phyloP scores from a whole-genome alignment of 371 early-diverging fungal genomes.

The Actinomucor elegans region DNA sequence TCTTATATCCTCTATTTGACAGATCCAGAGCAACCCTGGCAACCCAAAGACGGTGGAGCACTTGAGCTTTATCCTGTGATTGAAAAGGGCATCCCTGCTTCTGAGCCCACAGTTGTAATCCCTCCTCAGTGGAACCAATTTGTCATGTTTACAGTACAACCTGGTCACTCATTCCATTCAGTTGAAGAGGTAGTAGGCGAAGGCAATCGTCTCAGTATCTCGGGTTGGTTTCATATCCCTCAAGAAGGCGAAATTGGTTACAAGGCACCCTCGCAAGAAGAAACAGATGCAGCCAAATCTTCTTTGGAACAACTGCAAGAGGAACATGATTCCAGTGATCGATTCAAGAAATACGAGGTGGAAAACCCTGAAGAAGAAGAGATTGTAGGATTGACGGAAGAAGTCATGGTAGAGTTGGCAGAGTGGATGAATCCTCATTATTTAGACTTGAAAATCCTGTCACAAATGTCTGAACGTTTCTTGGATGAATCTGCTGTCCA shows the following conservation, averaged over 20 bases:
- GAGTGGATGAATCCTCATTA: slow-evolving; percentile 67
- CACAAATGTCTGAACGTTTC: slow-evolving; percentile 61
- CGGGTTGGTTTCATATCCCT: slow-evolving; percentile 79
- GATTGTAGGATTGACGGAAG: slow-evolving; percentile 38
- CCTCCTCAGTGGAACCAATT: slow-evolving; percentile 79
- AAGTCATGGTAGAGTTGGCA: slow-evolving; percentile 42
- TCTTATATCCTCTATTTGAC: slow-evolving; percentile 74
- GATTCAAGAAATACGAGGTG: slow-evolving; percentile 11
- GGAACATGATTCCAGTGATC: slow-evolving; percentile 3
- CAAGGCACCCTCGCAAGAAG: slow-evolving; percentile 26
- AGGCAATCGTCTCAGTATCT: slow-evolving; percentile 61
- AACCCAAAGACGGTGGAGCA: slow-evolving; percentile 64
- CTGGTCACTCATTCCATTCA: slow-evolving; percentile 79
- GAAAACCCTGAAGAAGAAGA: slow-evolving; percentile 26
- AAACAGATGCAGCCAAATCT: slow-evolving; percentile 31
- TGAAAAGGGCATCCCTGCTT: slow-evolving; percentile 60
- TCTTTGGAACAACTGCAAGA: slow-evolving; percentile 49
- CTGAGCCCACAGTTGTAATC: slow-evolving; percentile 56
- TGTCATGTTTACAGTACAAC: slow-evolving; percentile 75
- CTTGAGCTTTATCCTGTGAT: slow-evolving; percentile 75
- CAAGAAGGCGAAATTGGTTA: slow-evolving; percentile 65
- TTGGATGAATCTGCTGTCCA: slow-evolving; percentile 69
- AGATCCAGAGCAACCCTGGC: slow-evolving; percentile 62
- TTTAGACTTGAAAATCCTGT: slow-evolving; percentile 45
- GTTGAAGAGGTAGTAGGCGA: slow-evolving; percentile 73